phyloP scores from a whole-genome alignment of 2,329 filamentous ascomycete genomes.

The Aspergillus jensenii region DNA sequence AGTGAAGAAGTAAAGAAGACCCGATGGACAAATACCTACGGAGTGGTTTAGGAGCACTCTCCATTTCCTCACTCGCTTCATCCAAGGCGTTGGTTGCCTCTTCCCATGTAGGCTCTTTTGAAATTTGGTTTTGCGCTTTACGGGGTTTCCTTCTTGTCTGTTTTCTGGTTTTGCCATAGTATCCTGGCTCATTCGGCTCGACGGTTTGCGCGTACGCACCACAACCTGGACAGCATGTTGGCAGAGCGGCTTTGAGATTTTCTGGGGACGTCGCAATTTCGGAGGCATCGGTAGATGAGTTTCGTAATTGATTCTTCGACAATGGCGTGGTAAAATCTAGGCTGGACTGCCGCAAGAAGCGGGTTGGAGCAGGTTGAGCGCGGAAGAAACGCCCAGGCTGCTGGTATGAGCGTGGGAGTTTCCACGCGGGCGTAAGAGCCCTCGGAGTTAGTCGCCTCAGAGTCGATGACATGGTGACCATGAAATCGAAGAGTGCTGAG shows the following conservation, averaged over 20 bases:
- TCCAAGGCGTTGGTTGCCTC: slow-evolving; percentile 12
- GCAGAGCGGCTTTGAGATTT: slow-evolving; percentile 36
- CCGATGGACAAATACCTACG: slow-evolving; percentile 12
- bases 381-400: not conserved
- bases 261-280: slow-evolving; percentile 13
- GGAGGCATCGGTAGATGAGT: slow-evolving; percentile 19
- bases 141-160: slow-evolving; percentile 43
- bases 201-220: slow-evolving; percentile 61
- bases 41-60: slow-evolving; percentile 6
- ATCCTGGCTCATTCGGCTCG: slow-evolving; percentile 56
- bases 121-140: slow-evolving; percentile 15
- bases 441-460: slow-evolving; percentile 25
- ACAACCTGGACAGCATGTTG: slow-evolving; percentile 61
- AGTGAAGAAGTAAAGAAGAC: not conserved
- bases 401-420: not conserved
- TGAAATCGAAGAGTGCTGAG: slow-evolving; percentile 1
- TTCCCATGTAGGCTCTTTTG: slow-evolving; percentile 12
- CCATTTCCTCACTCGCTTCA: slow-evolving; percentile 8
- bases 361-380: slow-evolving; percentile 1
- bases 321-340: not conserved
- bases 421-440: slow-evolving; percentile 9
- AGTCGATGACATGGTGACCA: slow-evolving; percentile 28
- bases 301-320: slow-evolving; percentile 15
- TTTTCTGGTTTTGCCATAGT: slow-evolving; percentile 53
- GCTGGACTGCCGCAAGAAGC: slow-evolving; percentile 7